phyloP scores from a whole-genome alignment of 805 yeast genomes.

The baker's yeast (Saccharomyces cerevisiae) region DNA sequence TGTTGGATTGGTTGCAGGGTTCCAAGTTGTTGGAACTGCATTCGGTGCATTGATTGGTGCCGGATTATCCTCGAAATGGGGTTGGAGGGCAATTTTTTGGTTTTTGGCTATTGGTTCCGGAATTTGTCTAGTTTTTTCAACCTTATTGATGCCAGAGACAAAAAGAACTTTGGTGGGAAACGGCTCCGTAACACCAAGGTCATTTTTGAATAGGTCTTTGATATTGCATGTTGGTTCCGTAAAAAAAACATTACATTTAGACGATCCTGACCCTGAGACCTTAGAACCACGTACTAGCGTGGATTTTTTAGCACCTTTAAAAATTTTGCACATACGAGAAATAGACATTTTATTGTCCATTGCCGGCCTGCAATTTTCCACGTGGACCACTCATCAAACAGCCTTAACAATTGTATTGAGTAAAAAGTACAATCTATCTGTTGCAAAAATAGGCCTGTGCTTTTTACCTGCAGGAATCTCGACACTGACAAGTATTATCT shows the following conservation, averaged over 20 bases:
- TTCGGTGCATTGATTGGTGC: constrained; percentile 65
- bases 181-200: constrained; percentile 50
- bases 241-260: constrained; percentile 20
- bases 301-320: constrained; percentile 34
- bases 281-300: constrained; percentile 18
- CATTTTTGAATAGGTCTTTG: constrained; percentile 37
- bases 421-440: constrained; percentile 40
- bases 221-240: constrained; percentile 27
- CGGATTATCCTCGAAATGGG: constrained; percentile 34
- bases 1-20: constrained; percentile 60
- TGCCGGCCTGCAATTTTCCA: constrained; percentile 52
- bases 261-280: constrained; percentile 29
- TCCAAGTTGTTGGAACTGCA: constrained; percentile 64
- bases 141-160: constrained; percentile 62
- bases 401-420: constrained; percentile 50
- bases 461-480: constrained; percentile 70
- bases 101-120: constrained; percentile 63
- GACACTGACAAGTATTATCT: constrained; percentile 51
- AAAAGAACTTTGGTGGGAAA: constrained; percentile 65
- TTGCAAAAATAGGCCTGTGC: constrained; percentile 59
- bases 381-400: constrained; percentile 64
- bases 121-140: constrained; percentile 29
- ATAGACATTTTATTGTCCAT: constrained; percentile 46
- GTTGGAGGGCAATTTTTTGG: constrained; percentile 78
- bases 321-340: constrained; percentile 37